Base-by-base conservation (phyloP, 139 green algal genomes). In the Chlamydomonas sphaeroides region DNA sequence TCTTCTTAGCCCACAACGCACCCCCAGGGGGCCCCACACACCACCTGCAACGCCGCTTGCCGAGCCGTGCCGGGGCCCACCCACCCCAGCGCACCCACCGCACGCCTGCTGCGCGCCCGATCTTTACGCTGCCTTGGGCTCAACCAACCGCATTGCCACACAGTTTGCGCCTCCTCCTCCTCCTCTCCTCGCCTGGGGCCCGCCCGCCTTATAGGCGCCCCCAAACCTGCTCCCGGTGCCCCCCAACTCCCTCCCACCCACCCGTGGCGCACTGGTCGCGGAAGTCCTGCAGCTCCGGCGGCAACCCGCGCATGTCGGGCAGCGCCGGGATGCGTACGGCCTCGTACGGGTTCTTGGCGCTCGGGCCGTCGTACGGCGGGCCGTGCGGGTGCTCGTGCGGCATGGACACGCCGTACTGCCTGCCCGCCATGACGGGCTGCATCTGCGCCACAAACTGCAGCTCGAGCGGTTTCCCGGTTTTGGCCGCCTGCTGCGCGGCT, bases 221-320 rank as follows among this genome's bases (percentile, higher is more conserved):
- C n/a, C n/a, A n/a, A n/a, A n/a, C n/a, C n/a, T n/a, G n/a, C n/a
- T n/a, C n/a, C n/a, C n/a, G n/a, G n/a, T n/a, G n/a, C n/a, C n/a
- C 21, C 32, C 32, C 65, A 35, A 49, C 36, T 25, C 67, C 41
- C 42, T n/a, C 45, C 30, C 57, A 48, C 68, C 32, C 56, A 88
- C 84, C 84, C 51, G 84, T 67, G 0, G 84, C 84, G 56, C 84
- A 88, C 63, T 88, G 84, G 32, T 88, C 84, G 0, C 84, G 25
- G 69, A 88, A 88, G 35, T 65, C 76, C 68, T 80, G 68, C 59
- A 88, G 45, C 68, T 88, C 84, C 20, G 61, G 45, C 48, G 81
- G 81, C n/a, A 68, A 30, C 5, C 20, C 25, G 21, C 30, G 45
- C 61, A 86, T 65, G 51, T 86, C 81, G 25, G 81, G 81, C 51